Base-by-base conservation (phyloP, 208 protist genomes). In the Trypanosomatidae sp. region DNA sequence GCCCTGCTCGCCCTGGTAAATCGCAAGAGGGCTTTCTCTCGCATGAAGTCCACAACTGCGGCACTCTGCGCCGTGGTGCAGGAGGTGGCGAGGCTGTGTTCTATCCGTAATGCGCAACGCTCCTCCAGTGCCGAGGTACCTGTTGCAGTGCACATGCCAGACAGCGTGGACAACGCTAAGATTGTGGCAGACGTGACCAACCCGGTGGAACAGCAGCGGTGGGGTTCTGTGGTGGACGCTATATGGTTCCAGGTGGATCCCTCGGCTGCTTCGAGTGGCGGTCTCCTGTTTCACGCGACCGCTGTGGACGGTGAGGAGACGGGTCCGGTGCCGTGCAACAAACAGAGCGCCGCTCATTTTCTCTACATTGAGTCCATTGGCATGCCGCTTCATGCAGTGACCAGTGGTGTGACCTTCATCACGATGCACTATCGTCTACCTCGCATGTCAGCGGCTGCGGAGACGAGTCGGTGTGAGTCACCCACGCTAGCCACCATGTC, bases 241-340 rank as follows among this genome's bases (percentile, higher is more conserved):
- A 36, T 95, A 28, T 93, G 87, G 91, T 81, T 92, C 46, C 91
- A 95, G 71, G 73, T 69, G 8, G 91, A 93, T 62, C 85, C 88
- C 0, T 83, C 83, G 9, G 67, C 71, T 44, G 65, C 75, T 30
- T 65, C 88, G 2, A 83, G 72, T 47, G 87, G 91, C 66, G 89
- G 84, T 7, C 74, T 92, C 47, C 65, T 92, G 33, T 67, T 84
- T 62, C 67, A 62, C 0, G 28, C 70, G 8, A 77, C 69, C 2
- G 33, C 74, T 15, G n/a, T 25, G 43, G 62, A 79, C 22, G 76
- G 75, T 43, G 25, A 56, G 2, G 33, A 41, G 25, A 5, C 39
- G 25, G 50, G 53, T 1, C 64, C 74, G 5, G 41, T 58, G 3
- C 66, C 70, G 9, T 43, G 46, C 22, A 76, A 66, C 71, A 52